Evolutionary conservation across 331 rosid genomes (phyloP).

Genomic region (Saraca asoca): DNA sequence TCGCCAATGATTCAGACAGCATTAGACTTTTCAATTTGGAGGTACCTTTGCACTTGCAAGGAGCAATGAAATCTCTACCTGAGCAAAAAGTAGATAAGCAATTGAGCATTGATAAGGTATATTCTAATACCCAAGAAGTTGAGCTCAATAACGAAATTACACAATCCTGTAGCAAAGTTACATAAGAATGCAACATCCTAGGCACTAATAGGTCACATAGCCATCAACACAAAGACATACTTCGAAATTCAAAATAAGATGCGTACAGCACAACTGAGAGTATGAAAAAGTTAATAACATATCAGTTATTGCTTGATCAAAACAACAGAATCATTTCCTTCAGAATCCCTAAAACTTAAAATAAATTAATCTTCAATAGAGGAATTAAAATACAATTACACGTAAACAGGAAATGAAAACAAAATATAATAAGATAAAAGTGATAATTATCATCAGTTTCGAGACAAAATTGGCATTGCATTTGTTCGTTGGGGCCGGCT

Average conservation of each 20-base stretch:
- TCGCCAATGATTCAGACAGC: conserved; percentile 99
- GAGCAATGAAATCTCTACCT: conserved; percentile 99
- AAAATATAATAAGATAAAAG: neutral
- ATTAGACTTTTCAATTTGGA: too few relatives aligned
- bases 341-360: neutral
- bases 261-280: neutral
- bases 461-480: conserved; percentile 97
- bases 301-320: too few relatives aligned
- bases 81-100: conserved; percentile 19
- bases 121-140: conserved; percentile 31
- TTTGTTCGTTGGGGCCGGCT: conserved; percentile 95
- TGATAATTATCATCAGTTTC: conserved; percentile 79
- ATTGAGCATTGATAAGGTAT: neutral
- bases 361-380: neutral
- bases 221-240: neutral
- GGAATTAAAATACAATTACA: conserved; percentile 10
- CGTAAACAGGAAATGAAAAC: conserved; percentile 19
- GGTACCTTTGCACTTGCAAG: conserved; percentile 95
- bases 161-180: conserved; percentile 11
- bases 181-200: conserved; percentile 3
- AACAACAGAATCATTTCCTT: neutral
- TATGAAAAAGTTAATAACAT: too few relatives aligned
- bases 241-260: neutral
- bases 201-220: neutral
- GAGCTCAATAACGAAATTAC: conserved; percentile 22